Base-by-base conservation (phyloP, 106 monocot genomes). In the Chionographis japonica region DNA sequence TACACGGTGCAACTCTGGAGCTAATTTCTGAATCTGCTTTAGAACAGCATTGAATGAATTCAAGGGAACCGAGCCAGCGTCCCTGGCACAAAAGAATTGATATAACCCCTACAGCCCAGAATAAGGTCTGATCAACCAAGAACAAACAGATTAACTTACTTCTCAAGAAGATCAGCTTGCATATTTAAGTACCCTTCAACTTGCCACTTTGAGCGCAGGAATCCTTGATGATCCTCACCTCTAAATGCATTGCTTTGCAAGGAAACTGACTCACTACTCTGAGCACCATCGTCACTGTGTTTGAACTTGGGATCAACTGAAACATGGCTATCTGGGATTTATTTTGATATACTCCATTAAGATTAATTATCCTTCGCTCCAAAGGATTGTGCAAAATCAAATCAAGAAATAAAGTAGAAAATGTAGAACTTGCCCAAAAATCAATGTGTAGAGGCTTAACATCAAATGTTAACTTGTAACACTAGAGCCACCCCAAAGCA, bases 111-210 rank as follows among this genome's bases (percentile, higher is more conserved):
- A 37, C 36, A 39, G 40, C 15, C 46, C 2, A 8, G 38, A 38
- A 50, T 54, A 63, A 12, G 37, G 15, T 17, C 4, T 43, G 52
- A 68, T 16, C 27, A 50, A 36, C 8, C 12, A 68, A 49, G 14
- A 3, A 38, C 7, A 14, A 36, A 62, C 7, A 60, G 62, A 73
- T 8, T 41, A 62, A 37, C 74, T 67, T 81, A 94, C 94, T 81
- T 97, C 71, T 97, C 95, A 40, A 97, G 79, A 69, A 86, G 70
- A 76, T 97, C 86, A 65, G 92, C 95, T 83, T 97, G 95, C 74
- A 69, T 74, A 68, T 89, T 92, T 61, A 97, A 75, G 60, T 89
- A 97, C 5, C 89, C 95, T 67, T 86, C 85, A 60, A 97, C 68
- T 86, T 92, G 95, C 86, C 86, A 89, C 70, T 78, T 86, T 46